Evolutionary conservation across 805 yeast species (phyloP).

Genomic region (Myxozyma melibiosi): DNA sequence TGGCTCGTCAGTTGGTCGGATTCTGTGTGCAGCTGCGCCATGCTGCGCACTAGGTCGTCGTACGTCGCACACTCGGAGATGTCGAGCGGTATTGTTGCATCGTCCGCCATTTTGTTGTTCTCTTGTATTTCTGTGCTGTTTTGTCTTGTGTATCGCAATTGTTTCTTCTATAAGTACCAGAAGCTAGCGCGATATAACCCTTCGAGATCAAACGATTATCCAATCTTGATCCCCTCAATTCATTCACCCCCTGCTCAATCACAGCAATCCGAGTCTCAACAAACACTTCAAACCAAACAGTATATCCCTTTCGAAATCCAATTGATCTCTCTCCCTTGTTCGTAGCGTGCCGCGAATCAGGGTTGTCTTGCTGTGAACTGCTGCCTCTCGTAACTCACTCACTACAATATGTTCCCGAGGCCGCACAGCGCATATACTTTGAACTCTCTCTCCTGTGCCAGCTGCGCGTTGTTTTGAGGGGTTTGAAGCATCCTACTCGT

Average conservation of each 20-base stretch:
- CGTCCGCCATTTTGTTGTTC: neutral
- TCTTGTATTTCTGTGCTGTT: neutral
- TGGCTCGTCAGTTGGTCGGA: constrained; percentile 9
- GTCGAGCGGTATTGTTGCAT: constrained; percentile 6
- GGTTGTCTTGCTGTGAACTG: neutral
- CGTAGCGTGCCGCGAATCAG: too few species aligned
- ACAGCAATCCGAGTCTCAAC: neutral
- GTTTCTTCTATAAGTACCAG: neutral
- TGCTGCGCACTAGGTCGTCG: constrained; percentile 18
- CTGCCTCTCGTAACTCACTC: too few species aligned
- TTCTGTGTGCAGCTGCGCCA: constrained; percentile 17
- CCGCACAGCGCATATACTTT: neutral
- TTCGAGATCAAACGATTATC: neutral
- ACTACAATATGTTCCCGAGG: too few species aligned
- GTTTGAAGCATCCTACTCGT: too few species aligned
- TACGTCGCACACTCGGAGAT: constrained; percentile 21
- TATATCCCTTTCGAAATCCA: neutral
- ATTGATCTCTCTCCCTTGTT: too few species aligned
- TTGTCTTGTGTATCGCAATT: neutral
- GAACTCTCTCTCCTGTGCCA: neutral
- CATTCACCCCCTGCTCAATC: neutral
- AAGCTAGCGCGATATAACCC: neutral
- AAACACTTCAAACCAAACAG: too few species aligned
- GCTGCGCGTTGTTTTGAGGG: too few species aligned
- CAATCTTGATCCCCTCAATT: neutral